Evolutionary conservation across 2,329 filamentous ascomycete genomes (phyloP).

Genomic region (Colletotrichum limetticola): DNA sequence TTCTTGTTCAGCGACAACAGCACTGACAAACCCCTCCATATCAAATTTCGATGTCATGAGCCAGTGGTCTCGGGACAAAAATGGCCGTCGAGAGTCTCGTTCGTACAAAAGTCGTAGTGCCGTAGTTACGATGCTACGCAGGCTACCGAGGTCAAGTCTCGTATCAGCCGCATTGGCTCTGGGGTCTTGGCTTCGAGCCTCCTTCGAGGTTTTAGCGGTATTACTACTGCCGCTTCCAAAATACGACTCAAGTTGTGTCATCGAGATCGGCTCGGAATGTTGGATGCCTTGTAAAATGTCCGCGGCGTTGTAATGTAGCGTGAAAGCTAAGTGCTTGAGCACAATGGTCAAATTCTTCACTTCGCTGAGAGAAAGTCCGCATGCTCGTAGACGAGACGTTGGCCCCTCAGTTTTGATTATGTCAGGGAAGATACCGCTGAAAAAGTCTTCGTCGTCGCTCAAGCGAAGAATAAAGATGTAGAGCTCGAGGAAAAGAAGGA

Average conservation of each 20-base stretch:
- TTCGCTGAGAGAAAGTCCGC: conserved; percentile 77
- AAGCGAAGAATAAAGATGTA: conserved; percentile 93
- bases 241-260: conserved; percentile 31
- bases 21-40: conserved; percentile 86
- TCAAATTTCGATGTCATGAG: conserved; percentile 90
- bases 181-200: background rate
- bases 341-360: conserved; percentile 82
- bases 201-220: conserved; percentile 5
- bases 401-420: conserved; percentile 45
- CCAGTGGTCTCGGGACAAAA: conserved; percentile 89
- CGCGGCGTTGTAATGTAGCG: conserved; percentile 84
- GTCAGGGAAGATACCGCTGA: conserved; percentile 65
- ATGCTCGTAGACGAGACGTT: conserved; percentile 63
- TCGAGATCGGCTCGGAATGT: conserved; percentile 15
- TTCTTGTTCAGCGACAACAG: conserved; percentile 90
- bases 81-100: conserved; percentile 87
- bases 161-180: conserved; percentile 35
- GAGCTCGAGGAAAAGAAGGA: conserved; percentile 91
- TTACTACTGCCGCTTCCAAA: conserved; percentile 13
- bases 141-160: conserved; percentile 75
- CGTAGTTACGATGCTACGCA: conserved; percentile 82
- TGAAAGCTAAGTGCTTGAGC: conserved; percentile 90
- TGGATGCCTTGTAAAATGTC: conserved; percentile 58
- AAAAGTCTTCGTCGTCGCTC: conserved; percentile 97
- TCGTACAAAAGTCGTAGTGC: conserved; percentile 91